Evolutionary conservation across 306 rosid species (phyloP).

Genomic region (Ceratonia siliqua): DNA sequence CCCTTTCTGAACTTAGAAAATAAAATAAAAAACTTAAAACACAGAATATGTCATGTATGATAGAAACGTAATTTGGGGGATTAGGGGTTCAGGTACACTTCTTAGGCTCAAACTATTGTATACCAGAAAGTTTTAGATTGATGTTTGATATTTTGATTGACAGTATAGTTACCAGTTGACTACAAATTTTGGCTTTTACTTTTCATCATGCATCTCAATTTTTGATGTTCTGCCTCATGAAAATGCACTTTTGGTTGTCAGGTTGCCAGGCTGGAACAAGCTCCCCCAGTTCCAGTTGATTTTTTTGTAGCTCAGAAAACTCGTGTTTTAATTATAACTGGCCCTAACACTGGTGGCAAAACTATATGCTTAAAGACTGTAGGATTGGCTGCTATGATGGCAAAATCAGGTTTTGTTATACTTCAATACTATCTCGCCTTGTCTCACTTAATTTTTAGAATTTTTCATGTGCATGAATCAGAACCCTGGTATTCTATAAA

Average conservation of each 20-base stretch:
- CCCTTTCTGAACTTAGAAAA: constrained; percentile 11
- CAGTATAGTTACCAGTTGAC: background rate
- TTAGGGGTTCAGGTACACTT: constrained; percentile 7
- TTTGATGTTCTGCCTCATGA: constrained; percentile 20
- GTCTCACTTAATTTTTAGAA: background rate
- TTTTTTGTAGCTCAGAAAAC: constrained; percentile 65
- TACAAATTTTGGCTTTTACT: constrained; percentile 1
- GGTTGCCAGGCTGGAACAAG: constrained; percentile 60
- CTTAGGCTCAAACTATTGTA: background rate
- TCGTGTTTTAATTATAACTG: constrained; percentile 82
- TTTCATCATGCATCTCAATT: constrained; percentile 26
- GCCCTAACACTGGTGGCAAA: constrained; percentile 97
- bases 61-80: constrained; percentile 29
- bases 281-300: constrained; percentile 80
- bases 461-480: constrained; percentile 9
- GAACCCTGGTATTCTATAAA: constrained; percentile 14
- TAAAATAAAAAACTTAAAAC: background rate
- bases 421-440: background rate
- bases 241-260: constrained; percentile 44
- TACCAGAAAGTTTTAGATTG: constrained; percentile 8
- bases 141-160: constrained; percentile 17
- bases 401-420: constrained; percentile 77
- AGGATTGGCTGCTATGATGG: constrained; percentile 98
- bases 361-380: constrained; percentile 89
- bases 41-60: constrained; percentile 29